phyloP scores from a whole-genome alignment of 176 grass and related monocot species.

The Triticum aestivum region IWGSC_CS_RefSeq_v2.1 NC_057806.1:388816277-388816776 shows the following conservation, averaged over 20 bases:
- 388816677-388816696: constrained; percentile 26
- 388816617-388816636: constrained; percentile 13
- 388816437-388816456: not conserved
- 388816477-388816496: constrained; percentile 25
- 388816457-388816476: not conserved
- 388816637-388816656: constrained; percentile 81
- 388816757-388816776: constrained; percentile 17
- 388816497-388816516: constrained; percentile 73
- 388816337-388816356: not conserved
- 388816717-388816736: constrained; percentile 44
- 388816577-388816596: not conserved
- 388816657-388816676: constrained; percentile 64
- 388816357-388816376: not conserved
- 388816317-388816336: not conserved
- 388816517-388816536: constrained; percentile 60
- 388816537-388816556: constrained; percentile 86
- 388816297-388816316: too few species aligned
- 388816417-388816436: not conserved
- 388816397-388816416: not conserved
- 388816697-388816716: constrained; percentile 41
- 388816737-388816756: constrained; percentile 56
- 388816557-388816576: constrained; percentile 61
- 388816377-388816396: not conserved
- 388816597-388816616: constrained; percentile 2
- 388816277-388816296: not conserved